A percentile compares a stretch with the other conserved stretches of the same genome.
Conservation (phyloP, 1,284 basidiomycete species). For the Vanrija sp. region DNA sequence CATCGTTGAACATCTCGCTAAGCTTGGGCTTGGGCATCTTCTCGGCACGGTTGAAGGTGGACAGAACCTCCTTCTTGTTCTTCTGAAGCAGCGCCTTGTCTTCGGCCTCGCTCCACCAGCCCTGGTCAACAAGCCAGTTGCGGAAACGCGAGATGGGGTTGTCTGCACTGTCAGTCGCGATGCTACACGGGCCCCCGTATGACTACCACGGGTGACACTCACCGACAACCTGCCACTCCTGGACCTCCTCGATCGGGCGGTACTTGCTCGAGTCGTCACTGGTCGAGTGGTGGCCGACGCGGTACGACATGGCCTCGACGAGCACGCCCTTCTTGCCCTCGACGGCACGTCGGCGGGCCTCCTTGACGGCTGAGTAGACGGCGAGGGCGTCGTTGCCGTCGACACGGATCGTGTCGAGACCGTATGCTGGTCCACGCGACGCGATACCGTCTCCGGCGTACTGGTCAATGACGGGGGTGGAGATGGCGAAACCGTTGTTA, state of each 20-base stretch:
- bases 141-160: slow-evolving; percentile 85
- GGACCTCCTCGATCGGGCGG: slow-evolving; percentile 75
- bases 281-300: slow-evolving; percentile 91
- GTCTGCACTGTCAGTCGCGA: slow-evolving; percentile 50
- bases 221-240: slow-evolving; percentile 71
- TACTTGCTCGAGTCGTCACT: slow-evolving; percentile 93
- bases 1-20: slow-evolving; percentile 77
- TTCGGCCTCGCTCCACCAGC: slow-evolving; percentile 79
- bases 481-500: slow-evolving; percentile 75
- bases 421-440: slow-evolving; percentile 87
- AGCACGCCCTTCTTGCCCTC: slow-evolving; percentile 77
- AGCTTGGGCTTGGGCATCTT: slow-evolving; percentile 65
- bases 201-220: slow-evolving; percentile 9
- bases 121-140: slow-evolving; percentile 69
- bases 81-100: slow-evolving; percentile 69
- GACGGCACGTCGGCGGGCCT: slow-evolving; percentile 72
- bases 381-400: slow-evolving; percentile 93
- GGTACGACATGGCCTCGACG: slow-evolving; percentile 89
- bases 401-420: slow-evolving; percentile 82
- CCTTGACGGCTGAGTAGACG: slow-evolving; percentile 73
- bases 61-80: slow-evolving; percentile 69
- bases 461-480: slow-evolving; percentile 84
- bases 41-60: slow-evolving; percentile 74
- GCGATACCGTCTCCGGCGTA: slow-evolving; percentile 92
- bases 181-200: not conserved